These are phyloP conservation scores for Phytophthora uliginosa DNA, from an alignment of 352 stramenopile genomes.

Conservation along the genomic window DNA sequence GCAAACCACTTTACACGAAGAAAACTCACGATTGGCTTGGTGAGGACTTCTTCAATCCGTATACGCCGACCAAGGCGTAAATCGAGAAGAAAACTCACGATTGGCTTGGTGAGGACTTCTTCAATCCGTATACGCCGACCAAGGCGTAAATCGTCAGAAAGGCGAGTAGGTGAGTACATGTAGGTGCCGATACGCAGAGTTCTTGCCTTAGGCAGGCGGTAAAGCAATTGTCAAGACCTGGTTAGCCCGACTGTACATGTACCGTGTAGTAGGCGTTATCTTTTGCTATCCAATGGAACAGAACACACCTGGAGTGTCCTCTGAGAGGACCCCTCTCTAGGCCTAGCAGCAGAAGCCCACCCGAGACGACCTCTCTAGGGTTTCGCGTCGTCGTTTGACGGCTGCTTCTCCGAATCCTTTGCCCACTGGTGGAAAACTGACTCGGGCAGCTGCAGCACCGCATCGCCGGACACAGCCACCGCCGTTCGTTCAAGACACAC, in stretches of 20 bases:
- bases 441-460: conserved; percentile 75
- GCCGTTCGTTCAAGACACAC: conserved; percentile 79
- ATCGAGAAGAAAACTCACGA: conserved; percentile 26
- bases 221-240: background rate
- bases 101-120: conserved; percentile 42
- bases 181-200: too few species aligned
- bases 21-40: conserved; percentile 35
- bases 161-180: too few species aligned
- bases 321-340: too few species aligned
- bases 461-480: conserved; percentile 77
- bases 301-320: too few species aligned
- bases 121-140: conserved; percentile 34
- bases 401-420: conserved; percentile 27
- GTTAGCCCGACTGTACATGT: background rate
- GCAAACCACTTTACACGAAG: conserved; percentile 46
- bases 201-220: background rate
- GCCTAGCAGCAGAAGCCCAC: too few species aligned
- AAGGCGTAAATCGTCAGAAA: conserved; percentile 10
- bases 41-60: conserved; percentile 39
- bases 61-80: conserved; percentile 30
- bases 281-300: too few species aligned
- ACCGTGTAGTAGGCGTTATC: too few species aligned
- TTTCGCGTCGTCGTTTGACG: conserved; percentile 1
- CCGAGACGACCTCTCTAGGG: background rate
- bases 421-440: conserved; percentile 79